A percentile compares a stretch with the other conserved stretches of the same genome.
Conservation (phyloP, 495 filamentous ascomycete genomes). For the Hypomontagnella submonticulosa region DNA sequence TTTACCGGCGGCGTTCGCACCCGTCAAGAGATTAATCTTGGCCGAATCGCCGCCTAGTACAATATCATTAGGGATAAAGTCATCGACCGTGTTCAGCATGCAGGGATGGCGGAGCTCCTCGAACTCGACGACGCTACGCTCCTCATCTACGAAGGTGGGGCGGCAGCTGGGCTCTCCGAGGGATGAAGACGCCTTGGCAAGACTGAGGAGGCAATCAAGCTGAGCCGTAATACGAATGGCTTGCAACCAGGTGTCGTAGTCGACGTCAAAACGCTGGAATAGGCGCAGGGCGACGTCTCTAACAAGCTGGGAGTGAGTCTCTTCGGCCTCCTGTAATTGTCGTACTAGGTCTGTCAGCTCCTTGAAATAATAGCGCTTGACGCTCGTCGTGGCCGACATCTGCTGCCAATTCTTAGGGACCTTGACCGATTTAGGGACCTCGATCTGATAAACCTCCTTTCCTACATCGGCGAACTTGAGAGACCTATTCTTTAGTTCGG, state of each 20-base stretch:
- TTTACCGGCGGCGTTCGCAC: constrained; percentile 97
- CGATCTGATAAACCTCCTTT: constrained; percentile 97
- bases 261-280: constrained; percentile 85
- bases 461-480: constrained; percentile 90
- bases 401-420: constrained; percentile 92
- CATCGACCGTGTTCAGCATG: constrained; percentile 84
- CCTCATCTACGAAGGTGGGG: constrained; percentile 83
- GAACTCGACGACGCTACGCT: constrained; percentile 88
- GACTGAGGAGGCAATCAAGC: constrained; percentile 92
- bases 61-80: constrained; percentile 98
- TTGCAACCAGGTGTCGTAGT: constrained; percentile 88
- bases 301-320: constrained; percentile 91
- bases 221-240: constrained; percentile 89
- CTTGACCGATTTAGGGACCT: constrained; percentile 87
- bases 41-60: constrained; percentile 80
- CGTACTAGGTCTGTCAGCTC: constrained; percentile 84
- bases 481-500: constrained; percentile 70
- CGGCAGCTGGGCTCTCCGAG: constrained; percentile 90
- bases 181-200: constrained; percentile 85
- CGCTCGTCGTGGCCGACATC: constrained; percentile 90
- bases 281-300: constrained; percentile 87
- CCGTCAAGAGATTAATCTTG: constrained; percentile 93
- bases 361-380: constrained; percentile 94
- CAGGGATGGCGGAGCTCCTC: constrained; percentile 94
- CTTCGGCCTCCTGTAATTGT: constrained; percentile 89